Evolutionary conservation across 441 rosid genomes (phyloP).

Genomic region (Populus hybrid): DNA sequence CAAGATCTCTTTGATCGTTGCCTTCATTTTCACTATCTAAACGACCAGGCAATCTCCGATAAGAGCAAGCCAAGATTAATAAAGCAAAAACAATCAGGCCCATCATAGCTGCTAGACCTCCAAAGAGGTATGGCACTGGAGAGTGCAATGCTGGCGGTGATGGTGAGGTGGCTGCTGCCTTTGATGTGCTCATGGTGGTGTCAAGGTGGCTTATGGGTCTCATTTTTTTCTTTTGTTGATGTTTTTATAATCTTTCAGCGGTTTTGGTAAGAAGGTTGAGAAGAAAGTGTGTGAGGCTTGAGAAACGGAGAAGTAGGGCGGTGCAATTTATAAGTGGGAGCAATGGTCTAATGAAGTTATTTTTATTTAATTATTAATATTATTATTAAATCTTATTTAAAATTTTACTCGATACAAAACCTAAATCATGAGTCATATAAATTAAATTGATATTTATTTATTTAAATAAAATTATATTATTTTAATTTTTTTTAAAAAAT

Average conservation of each 20-base stretch:
- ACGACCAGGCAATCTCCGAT: conserved; percentile 78
- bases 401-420: too few species aligned
- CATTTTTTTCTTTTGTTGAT: conserved; percentile 12
- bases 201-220: conserved; percentile 24
- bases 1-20: conserved; percentile 41
- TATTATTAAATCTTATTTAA: too few species aligned
- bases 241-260: not conserved
- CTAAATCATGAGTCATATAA: too few species aligned
- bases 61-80: conserved; percentile 84
- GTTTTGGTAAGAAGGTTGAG: not conserved
- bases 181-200: conserved; percentile 11
- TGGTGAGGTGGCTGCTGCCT: conserved; percentile 5
- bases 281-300: conserved; percentile 2
- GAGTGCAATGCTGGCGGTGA: conserved; percentile 73
- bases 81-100: conserved; percentile 87
- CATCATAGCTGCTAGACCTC: conserved; percentile 93
- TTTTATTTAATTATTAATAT: too few species aligned
- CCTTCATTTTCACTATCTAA: conserved; percentile 37
- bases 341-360: too few species aligned
- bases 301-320: not conserved
- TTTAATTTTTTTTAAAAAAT: too few species aligned
- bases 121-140: conserved; percentile 87
- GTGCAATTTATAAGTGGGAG: conserved; percentile 25
- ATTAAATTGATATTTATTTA: too few species aligned
- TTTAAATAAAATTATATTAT: too few species aligned